Evolutionary conservation across 129 eudicot genomes (phyloP), one percentile per base, ranked within the genome.

Genomic region (Flaveria sonorensis): DNA sequence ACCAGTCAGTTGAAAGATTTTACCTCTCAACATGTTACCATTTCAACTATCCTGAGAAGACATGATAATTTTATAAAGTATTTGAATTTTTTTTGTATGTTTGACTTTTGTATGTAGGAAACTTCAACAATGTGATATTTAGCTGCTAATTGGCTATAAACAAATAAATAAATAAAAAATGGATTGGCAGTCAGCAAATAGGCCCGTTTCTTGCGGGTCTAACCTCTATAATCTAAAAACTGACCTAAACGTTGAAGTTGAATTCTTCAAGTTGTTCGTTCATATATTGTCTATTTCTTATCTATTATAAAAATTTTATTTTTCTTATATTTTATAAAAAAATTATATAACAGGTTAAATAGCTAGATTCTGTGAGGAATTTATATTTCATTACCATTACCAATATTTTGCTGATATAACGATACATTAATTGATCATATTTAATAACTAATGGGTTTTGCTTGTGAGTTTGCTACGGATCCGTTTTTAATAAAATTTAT

Each of bases 221-320:
- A 80, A 80, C 75, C 79, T 80, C 84, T 6, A 62, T 80, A 80
- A 76, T 82, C 85, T 85, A 56, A 76, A 92, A 92, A 36, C 40
- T 36, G 92, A 88, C 92, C 87, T 84, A 83, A 92, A 84, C 93
- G 97, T 89, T 89, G 97, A 92, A 92, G 88, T 92, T 92, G 91
- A 92, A 87, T 82, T 92, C 93, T 86, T 80, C 97, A 80, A 86
- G 89, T 82, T 82, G 42, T 56, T 72, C 48, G 28, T 73, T 79
- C 79, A 72, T 56, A 73, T 21, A 30, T 65, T 55, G 65, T 62
- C 67, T 79, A 71, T 74, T 28, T 20, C 55, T 48, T 64, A 23
- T 11, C 71, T 40, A 47, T 16, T 47, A 53, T 53, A 53, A 46
- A 30, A 28, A 28, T 28, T 28, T 2, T 28, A 28, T 28, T 28